Evolutionary conservation across 305 asterid genomes (phyloP).

Genomic region (Rubia balearica): DNA sequence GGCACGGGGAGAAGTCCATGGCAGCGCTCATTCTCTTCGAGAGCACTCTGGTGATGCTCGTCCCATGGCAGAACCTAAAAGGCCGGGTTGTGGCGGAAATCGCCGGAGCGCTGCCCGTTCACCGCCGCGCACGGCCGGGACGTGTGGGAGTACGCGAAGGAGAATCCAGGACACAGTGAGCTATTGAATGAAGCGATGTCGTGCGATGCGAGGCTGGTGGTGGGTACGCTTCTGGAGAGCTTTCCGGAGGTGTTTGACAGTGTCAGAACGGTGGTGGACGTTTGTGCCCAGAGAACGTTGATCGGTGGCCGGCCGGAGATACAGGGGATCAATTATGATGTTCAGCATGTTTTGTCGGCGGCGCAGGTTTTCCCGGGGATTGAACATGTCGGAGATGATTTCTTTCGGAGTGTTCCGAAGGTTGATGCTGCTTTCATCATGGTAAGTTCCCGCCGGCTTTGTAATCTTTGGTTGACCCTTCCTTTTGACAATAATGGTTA

Average conservation of each 20-base stretch:
- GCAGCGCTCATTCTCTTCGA: slow-evolving; percentile 42
- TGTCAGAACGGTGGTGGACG: slow-evolving; percentile 41
- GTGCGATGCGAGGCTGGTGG: slow-evolving; percentile 30
- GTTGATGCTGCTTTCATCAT: slow-evolving; percentile 57
- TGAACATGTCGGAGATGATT: slow-evolving; percentile 48
- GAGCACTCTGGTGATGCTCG: slow-evolving; percentile 54
- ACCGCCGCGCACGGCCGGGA: slow-evolving; percentile 37
- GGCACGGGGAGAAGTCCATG: slow-evolving; percentile 31
- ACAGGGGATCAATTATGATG: slow-evolving; percentile 53
- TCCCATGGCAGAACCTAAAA: slow-evolving; percentile 55
- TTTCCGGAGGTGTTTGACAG: slow-evolving; percentile 32
- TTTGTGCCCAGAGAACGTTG: slow-evolving; percentile 39
- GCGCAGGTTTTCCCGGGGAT: slow-evolving; percentile 27
- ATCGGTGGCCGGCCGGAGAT: slow-evolving; percentile 46
- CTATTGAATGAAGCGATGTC: slow-evolving; percentile 43
- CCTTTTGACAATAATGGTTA: too few relatives aligned
- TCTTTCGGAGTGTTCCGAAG: slow-evolving; percentile 55
- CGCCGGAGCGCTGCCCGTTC: slow-evolving; percentile 31
- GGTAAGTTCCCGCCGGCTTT: slow-evolving; percentile 29
- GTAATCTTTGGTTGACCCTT: too few relatives aligned
- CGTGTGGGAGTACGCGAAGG: slow-evolving; percentile 37
- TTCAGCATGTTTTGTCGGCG: slow-evolving; percentile 44
- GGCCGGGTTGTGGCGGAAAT: slow-evolving; percentile 14
- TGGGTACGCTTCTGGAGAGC: slow-evolving; percentile 20
- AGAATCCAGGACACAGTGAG: slow-evolving; percentile 33